Conservation (phyloP, 2,329 filamentous ascomycete species). For the Juglanconis oblonga region DNA sequence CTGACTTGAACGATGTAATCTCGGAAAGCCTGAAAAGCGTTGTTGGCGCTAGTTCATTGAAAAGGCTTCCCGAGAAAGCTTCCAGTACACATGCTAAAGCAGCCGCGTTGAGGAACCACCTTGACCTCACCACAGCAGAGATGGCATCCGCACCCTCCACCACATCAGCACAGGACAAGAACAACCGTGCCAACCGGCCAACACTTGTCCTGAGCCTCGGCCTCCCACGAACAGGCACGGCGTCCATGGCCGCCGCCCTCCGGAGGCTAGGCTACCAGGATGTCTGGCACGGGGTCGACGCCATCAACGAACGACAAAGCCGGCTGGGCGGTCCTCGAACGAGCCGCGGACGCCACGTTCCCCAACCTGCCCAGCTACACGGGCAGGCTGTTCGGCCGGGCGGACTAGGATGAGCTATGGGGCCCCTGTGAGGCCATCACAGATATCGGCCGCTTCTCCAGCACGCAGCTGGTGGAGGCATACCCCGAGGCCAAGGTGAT, state of each 20-base stretch:
- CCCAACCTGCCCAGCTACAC: constrained; percentile 8
- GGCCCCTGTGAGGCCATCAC: constrained; percentile 20
- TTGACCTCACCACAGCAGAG: no score
- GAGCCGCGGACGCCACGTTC: constrained; percentile 10
- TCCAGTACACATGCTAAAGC: no score
- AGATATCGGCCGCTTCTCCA: constrained; percentile 18
- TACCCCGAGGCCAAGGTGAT: constrained; percentile 22
- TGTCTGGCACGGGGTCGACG: neutral
- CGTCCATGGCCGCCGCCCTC: constrained; percentile 3
- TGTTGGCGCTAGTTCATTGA: no score
- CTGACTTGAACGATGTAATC: no score
- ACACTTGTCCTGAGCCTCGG: constrained; percentile 9
- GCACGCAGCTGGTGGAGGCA: constrained; percentile 16
- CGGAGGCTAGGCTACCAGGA: constrained; percentile 4
- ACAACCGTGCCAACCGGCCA: neutral
- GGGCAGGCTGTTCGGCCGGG: constrained; percentile 4
- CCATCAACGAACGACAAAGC: neutral
- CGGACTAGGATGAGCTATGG: constrained; percentile 19
- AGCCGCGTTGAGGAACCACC: no score
- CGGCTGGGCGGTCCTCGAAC: constrained; percentile 6
- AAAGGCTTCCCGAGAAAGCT: no score
- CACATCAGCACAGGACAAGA: neutral
- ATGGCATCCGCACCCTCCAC: no score
- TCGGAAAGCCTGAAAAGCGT: no score
- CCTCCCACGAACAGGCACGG: constrained; percentile 13